Evolutionary conservation across 2,329 filamentous ascomycete genomes (phyloP), one percentile per base, ranked within the genome.

Genomic region (Graphilbum sp.): DNA sequence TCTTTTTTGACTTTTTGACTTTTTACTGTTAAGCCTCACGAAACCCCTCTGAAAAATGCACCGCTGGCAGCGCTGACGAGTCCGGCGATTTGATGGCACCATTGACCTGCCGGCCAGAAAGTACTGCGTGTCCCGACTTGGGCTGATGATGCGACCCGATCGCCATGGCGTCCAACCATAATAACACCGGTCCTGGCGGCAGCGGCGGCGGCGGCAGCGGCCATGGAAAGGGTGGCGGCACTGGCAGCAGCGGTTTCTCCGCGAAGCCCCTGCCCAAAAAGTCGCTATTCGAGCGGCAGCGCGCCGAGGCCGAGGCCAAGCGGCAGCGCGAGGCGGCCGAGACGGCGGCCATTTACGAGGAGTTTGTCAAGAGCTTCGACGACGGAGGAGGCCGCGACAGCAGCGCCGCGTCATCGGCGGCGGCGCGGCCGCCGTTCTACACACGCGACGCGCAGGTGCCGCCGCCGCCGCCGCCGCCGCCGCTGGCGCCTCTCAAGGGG

Each of bases 291-390:
- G 87, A 94, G 60, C 78, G 79, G 49, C 82, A 92, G 55, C 85
- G 82, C 56, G 83, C 83, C 42, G 85, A 93, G 54, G 83, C 82
- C 40, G 85, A 93, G 63, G 85, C 84, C 19, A 94, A 94, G 61
- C 77, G 82, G 42, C 69, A 73, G 48, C 72, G 84, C 47, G 87
- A 93, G 57, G 80, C 79, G 50, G 84, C 79, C 47, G 87, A 94
- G 59, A 92, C 83, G 7, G 83, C 81, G 18, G 85, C 84, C 19
- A 84, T 86, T 1, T 82, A 87, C 55, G 75, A 85, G 48, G 84
- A 88, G 46, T 94, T 94, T 47, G 74, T 90, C 40, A 88, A 88
- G 57, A 85, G 70, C 39, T 82, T 83, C 49, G 76, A 75, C 36
- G 64, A 69, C 43, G 72, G 77, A 29, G 69, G 70, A n/a, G n/a